A percentile compares a stretch with the other conserved stretches of the same genome.
These are phyloP conservation scores for Phalaenopsis hybrid DNA, from an alignment of 116 monocot genomes.

Conservation along the genomic window DNA sequence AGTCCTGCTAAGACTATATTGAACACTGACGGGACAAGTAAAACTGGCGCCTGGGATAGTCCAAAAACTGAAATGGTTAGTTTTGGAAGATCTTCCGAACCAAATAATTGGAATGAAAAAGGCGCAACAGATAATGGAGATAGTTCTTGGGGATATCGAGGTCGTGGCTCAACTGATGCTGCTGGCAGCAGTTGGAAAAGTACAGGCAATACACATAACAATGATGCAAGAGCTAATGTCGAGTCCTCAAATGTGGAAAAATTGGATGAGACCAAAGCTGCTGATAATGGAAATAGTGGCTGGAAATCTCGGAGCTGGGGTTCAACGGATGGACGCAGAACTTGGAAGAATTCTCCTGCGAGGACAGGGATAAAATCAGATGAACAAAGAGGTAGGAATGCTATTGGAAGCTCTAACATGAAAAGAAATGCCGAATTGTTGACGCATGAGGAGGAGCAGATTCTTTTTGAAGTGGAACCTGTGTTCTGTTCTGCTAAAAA, in stretches of 20 bases:
- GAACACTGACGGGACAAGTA: neutral
- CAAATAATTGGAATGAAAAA: constrained; percentile 1
- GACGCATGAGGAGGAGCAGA: constrained; percentile 51
- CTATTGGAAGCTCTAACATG: constrained; percentile 1
- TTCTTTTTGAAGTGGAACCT: constrained; percentile 49
- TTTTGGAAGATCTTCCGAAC: neutral
- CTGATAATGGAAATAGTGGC: constrained; percentile 11
- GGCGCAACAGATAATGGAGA: neutral
- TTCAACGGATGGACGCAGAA: constrained; percentile 20
- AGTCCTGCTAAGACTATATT: neutral
- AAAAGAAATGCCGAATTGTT: constrained; percentile 27
- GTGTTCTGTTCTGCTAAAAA: constrained; percentile 33
- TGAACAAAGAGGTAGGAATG: constrained; percentile 28
- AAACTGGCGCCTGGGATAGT: neutral
- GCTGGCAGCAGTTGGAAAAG: neutral
- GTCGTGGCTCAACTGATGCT: constrained; percentile 4
- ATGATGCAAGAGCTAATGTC: neutral
- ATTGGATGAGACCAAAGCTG: neutral
- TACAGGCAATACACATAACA: neutral
- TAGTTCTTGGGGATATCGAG: constrained; percentile 15
- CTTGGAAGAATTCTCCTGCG: constrained; percentile 14
- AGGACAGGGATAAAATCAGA: constrained; percentile 18
- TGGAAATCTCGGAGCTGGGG: constrained; percentile 31
- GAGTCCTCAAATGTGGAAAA: neutral
- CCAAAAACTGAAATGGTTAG: neutral